A percentile compares a stretch with the other conserved stretches of the same genome.
phyloP scores from a whole-genome alignment of 208 protist genomes.

The Crithidia acanthocephali region DNA sequence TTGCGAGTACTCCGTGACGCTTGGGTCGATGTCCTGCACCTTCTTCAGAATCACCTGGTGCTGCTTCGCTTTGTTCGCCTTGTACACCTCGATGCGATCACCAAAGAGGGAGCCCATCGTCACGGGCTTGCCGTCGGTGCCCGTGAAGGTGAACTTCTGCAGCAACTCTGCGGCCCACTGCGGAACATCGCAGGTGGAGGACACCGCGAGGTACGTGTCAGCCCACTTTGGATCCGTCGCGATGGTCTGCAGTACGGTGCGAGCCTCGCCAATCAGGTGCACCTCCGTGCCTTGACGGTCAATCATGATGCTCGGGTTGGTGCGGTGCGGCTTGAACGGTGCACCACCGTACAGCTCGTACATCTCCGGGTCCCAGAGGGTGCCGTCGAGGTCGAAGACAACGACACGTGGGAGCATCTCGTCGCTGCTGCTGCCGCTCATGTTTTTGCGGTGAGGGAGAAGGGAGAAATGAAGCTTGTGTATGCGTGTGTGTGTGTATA shows the following conservation, averaged over 20 bases:
- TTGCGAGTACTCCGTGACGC: slow-evolving; percentile 65
- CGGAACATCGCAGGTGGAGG: slow-evolving; percentile 89
- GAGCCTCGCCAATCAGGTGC: slow-evolving; percentile 78
- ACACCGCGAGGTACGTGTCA: slow-evolving; percentile 72
- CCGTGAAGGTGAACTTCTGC: slow-evolving; percentile 58
- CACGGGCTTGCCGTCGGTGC: slow-evolving; percentile 35
- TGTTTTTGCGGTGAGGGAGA: no score
- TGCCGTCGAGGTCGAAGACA: slow-evolving; percentile 92
- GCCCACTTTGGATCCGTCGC: slow-evolving; percentile 50
- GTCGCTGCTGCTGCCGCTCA: background rate
- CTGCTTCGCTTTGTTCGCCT: slow-evolving; percentile 74
- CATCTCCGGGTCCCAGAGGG: slow-evolving; percentile 91
- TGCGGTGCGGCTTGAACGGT: slow-evolving; percentile 63
- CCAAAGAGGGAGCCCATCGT: slow-evolving; percentile 74
- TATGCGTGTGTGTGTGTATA: no score
- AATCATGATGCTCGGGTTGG: slow-evolving; percentile 52
- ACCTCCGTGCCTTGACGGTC: slow-evolving; percentile 66
- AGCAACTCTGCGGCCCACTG: slow-evolving; percentile 84
- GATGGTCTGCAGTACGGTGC: slow-evolving; percentile 68
- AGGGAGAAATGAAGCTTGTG: no score
- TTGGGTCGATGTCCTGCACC: slow-evolving; percentile 41
- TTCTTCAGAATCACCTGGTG: slow-evolving; percentile 60
- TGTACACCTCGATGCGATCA: slow-evolving; percentile 80
- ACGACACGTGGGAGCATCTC: slow-evolving; percentile 65
- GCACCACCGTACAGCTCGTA: slow-evolving; percentile 85